These are phyloP conservation scores for Gnomoniopsis sp. DNA, from an alignment of 2,329 filamentous ascomycete species.

Conservation along the genomic window DNA sequence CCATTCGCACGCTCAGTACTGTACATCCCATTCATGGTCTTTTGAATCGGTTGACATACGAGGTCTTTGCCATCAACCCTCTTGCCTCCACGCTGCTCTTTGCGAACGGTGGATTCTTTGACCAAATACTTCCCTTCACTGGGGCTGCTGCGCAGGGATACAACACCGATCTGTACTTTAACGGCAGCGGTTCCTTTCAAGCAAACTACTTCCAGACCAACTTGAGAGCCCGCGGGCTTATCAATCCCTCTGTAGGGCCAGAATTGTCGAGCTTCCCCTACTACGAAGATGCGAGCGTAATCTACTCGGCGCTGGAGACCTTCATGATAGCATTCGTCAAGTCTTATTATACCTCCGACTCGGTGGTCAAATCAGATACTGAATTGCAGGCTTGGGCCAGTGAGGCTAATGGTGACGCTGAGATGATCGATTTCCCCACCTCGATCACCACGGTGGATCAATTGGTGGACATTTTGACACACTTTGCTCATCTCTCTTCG, in stretches of 20 bases:
- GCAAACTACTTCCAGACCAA: slow-evolving; percentile 36
- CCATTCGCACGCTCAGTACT: slow-evolving; percentile 40
- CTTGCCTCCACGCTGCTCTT: slow-evolving; percentile 24
- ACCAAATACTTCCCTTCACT: slow-evolving; percentile 29
- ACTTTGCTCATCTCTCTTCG: slow-evolving; percentile 31
- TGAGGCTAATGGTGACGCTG: slow-evolving; percentile 34
- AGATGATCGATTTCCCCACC: slow-evolving; percentile 37
- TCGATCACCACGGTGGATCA: slow-evolving; percentile 20
- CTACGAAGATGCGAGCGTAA: slow-evolving; percentile 36
- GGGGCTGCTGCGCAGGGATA: slow-evolving; percentile 25
- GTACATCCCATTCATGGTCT: slow-evolving; percentile 40
- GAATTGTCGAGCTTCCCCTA: slow-evolving; percentile 33
- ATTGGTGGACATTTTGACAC: slow-evolving; percentile 38
- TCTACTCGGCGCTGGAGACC: slow-evolving; percentile 30
- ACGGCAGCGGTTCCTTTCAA: slow-evolving; percentile 29
- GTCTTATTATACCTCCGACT: slow-evolving; percentile 37
- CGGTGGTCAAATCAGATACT: slow-evolving; percentile 29
- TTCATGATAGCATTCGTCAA: slow-evolving; percentile 39
- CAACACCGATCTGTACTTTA: slow-evolving; percentile 25
- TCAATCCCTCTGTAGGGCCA: slow-evolving; percentile 24
- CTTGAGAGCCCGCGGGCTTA: slow-evolving; percentile 35
- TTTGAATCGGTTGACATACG: slow-evolving; percentile 31
- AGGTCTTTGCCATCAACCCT: slow-evolving; percentile 27
- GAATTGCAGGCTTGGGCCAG: slow-evolving; percentile 41
- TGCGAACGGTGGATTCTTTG: slow-evolving; percentile 25